Evolutionary conservation across 176 grass and related monocot genomes (phyloP).

Genomic region (Ensete ventricosum): DNA sequence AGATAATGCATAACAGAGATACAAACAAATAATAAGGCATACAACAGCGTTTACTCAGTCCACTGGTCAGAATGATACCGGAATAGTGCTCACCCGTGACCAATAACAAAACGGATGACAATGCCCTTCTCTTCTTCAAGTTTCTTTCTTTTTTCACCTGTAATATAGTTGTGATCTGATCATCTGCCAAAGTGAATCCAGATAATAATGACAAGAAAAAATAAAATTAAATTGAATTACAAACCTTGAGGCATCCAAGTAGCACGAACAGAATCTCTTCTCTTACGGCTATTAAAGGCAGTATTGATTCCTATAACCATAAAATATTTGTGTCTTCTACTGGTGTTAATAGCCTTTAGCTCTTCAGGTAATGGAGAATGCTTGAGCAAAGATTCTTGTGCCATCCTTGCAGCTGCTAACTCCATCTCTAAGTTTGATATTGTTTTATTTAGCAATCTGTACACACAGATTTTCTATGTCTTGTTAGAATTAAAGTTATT

Average conservation of each 20-base stretch:
- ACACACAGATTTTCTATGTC: neutral
- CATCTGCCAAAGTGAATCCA: neutral
- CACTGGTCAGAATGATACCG: neutral
- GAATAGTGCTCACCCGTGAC: conserved; percentile 12
- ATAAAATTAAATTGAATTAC: neutral
- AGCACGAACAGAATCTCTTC: conserved; percentile 16
- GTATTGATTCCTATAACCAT: conserved; percentile 20
- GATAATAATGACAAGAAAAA: neutral
- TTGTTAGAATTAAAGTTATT: neutral
- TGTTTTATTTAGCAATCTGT: conserved; percentile 4
- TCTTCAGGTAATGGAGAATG: conserved; percentile 1
- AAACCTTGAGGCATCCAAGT: conserved; percentile 20
- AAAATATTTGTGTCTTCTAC: conserved; percentile 14
- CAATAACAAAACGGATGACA: conserved; percentile 15
- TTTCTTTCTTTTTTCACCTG: conserved; percentile 16
- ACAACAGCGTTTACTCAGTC: too few relatives aligned
- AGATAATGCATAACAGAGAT: too few relatives aligned
- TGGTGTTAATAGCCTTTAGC: conserved; percentile 3
- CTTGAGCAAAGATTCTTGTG: conserved; percentile 9
- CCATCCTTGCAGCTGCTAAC: conserved; percentile 1
- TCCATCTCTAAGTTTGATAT: conserved; percentile 18
- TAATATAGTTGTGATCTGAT: neutral
- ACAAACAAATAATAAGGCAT: too few relatives aligned
- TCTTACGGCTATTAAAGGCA: conserved; percentile 15
- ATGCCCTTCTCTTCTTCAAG: conserved; percentile 19